phyloP scores from a whole-genome alignment of 805 yeast genomes.

The Ogataea nakhonphanomensis region DNA sequence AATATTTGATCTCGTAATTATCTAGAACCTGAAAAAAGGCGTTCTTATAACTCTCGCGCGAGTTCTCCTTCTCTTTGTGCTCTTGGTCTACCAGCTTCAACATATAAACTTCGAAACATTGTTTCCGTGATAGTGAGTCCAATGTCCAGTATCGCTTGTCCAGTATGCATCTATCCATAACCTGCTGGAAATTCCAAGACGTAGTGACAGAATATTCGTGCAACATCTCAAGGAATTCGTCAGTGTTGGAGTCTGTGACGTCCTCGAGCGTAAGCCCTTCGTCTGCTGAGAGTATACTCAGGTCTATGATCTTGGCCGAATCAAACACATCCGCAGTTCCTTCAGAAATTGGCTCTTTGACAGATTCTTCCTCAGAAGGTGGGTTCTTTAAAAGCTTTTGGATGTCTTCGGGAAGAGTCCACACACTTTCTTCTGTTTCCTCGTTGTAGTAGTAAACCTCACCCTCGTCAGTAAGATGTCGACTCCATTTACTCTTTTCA shows the following conservation, averaged over 20 bases:
- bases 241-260: background rate
- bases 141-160: slow-evolving; percentile 70
- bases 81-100: slow-evolving; percentile 48
- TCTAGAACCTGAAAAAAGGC: slow-evolving; percentile 50
- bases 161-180: slow-evolving; percentile 53
- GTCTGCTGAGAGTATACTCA: slow-evolving; percentile 6
- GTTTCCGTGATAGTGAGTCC: slow-evolving; percentile 59
- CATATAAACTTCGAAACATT: slow-evolving; percentile 62
- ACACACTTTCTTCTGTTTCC: slow-evolving; percentile 62
- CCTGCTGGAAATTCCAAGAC: slow-evolving; percentile 69
- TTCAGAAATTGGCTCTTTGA: background rate
- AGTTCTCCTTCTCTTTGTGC: slow-evolving; percentile 47
- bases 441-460: slow-evolving; percentile 69
- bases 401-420: slow-evolving; percentile 71
- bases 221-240: slow-evolving; percentile 52
- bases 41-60: slow-evolving; percentile 51
- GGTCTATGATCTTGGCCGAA: slow-evolving; percentile 10
- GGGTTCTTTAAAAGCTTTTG: slow-evolving; percentile 6
- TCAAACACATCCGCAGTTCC: slow-evolving; percentile 6
- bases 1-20: slow-evolving; percentile 43
- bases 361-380: slow-evolving; percentile 20
- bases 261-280: background rate
- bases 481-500: slow-evolving; percentile 50
- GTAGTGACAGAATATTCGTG: slow-evolving; percentile 57
- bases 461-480: slow-evolving; percentile 48